Evolutionary conservation across 139 green algal species (phyloP).

Genomic region (Microglena sp.): DNA sequence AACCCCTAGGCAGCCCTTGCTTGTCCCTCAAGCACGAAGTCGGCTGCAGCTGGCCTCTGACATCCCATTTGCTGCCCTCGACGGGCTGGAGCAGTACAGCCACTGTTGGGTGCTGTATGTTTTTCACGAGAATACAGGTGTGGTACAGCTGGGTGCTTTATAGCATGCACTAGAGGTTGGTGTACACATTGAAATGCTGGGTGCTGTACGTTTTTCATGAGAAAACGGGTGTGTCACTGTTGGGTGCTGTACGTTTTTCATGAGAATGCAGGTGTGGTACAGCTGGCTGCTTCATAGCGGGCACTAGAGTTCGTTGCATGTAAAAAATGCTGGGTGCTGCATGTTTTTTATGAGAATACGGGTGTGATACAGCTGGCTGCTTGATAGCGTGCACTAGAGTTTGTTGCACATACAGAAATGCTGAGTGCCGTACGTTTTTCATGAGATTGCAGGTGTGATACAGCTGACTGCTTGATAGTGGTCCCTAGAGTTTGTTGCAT

Average conservation of each 20-base stretch:
- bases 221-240: slow-evolving; percentile 69
- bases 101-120: slow-evolving; percentile 92
- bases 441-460: slow-evolving; percentile 71
- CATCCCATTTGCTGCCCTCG: slow-evolving; percentile 48
- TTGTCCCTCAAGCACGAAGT: slow-evolving; percentile 57
- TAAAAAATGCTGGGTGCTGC: slow-evolving; percentile 94
- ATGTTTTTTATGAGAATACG: slow-evolving; percentile 90
- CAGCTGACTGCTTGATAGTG: not conserved
- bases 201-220: slow-evolving; percentile 88
- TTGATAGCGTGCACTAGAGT: slow-evolving; percentile 5
- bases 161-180: slow-evolving; percentile 8
- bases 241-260: slow-evolving; percentile 94
- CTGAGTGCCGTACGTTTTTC: slow-evolving; percentile 93
- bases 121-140: slow-evolving; percentile 89
- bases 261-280: slow-evolving; percentile 64
- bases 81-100: slow-evolving; percentile 74
- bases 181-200: too few species aligned
- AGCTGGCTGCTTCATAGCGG: not conserved
- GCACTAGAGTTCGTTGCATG: too few species aligned
- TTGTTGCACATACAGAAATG: too few species aligned
- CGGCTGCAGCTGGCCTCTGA: slow-evolving; percentile 41
- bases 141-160: too few species aligned
- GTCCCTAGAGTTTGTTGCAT: too few species aligned
- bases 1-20: slow-evolving; percentile 75
- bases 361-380: too few species aligned